A percentile compares a stretch with the other conserved stretches of the same genome.
phyloP scores from a whole-genome alignment of 176 grass and related monocot species.

The Musa acuminata region DNA sequence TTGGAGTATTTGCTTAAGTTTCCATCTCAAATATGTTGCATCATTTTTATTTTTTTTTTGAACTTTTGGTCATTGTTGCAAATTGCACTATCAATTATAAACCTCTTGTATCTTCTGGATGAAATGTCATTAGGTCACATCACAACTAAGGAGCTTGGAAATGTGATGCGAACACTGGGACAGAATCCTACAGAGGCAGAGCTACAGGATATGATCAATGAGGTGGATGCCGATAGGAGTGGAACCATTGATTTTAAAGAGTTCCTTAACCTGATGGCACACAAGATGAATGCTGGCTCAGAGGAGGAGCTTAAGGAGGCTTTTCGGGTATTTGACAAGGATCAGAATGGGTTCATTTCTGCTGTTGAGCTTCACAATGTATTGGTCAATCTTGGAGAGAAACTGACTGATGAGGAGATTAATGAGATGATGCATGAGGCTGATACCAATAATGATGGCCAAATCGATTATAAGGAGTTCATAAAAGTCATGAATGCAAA shows the following conservation, averaged over 20 bases:
- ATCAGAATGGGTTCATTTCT: constrained; percentile 6
- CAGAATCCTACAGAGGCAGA: constrained; percentile 3
- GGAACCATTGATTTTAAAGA: not conserved
- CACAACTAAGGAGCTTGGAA: constrained; percentile 9
- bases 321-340: constrained; percentile 7
- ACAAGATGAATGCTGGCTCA: not conserved
- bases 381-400: not conserved
- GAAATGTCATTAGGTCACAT: not conserved
- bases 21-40: not conserved
- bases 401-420: constrained; percentile 2
- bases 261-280: constrained; percentile 4
- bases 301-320: constrained; percentile 7
- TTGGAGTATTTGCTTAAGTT: too few species aligned
- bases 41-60: not conserved
- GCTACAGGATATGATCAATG: not conserved
- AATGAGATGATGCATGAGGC: constrained; percentile 1
- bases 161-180: not conserved
- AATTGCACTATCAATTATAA: not conserved
- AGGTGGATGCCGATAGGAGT: not conserved
- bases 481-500: constrained; percentile 2
- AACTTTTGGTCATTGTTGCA: not conserved
- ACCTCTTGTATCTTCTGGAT: not conserved
- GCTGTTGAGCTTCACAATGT: not conserved
- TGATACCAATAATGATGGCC: not conserved
- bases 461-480: constrained; percentile 6